phyloP scores from a whole-genome alignment of 2,329 filamentous ascomycete species.

The Exophiala alcalophila region DNA sequence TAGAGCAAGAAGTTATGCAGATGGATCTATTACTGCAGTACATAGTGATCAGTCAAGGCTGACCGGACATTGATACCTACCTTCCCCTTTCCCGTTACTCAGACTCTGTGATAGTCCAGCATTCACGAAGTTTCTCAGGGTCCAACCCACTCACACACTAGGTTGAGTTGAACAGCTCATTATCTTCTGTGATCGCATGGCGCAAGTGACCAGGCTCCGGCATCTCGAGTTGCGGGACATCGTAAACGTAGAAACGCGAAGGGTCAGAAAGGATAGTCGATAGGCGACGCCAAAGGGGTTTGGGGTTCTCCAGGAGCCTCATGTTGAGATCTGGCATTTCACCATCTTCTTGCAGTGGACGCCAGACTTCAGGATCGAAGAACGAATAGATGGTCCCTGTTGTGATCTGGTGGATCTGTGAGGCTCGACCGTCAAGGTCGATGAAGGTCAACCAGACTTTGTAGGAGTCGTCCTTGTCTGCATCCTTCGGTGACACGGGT shows the following conservation, averaged over 20 bases:
- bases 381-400: slow-evolving; percentile 6
- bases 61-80: too few species aligned
- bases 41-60: too few species aligned
- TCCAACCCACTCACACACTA: too few species aligned
- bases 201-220: slow-evolving; percentile 1
- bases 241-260: neutral
- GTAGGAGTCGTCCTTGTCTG: neutral
- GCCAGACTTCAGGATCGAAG: slow-evolving; percentile 4
- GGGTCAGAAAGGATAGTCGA: slow-evolving; percentile 6
- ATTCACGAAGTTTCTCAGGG: too few species aligned
- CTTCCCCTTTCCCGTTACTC: too few species aligned
- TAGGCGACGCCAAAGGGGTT: neutral
- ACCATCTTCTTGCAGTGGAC: too few species aligned
- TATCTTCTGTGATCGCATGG: slow-evolving; percentile 3
- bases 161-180: slow-evolving; percentile 14
- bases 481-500: neutral
- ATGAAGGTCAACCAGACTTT: neutral
- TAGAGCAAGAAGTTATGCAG: too few species aligned
- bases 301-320: neutral
- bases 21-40: too few species aligned
- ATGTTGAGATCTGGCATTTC: neutral
- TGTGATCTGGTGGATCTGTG: neutral
- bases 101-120: too few species aligned
- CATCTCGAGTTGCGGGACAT: slow-evolving; percentile 1
- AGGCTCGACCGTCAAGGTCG: neutral